Evolutionary conservation across 345 rosid genomes (phyloP), one percentile per base, ranked within the genome.

Genomic region (Cardamine resedifolia): DNA sequence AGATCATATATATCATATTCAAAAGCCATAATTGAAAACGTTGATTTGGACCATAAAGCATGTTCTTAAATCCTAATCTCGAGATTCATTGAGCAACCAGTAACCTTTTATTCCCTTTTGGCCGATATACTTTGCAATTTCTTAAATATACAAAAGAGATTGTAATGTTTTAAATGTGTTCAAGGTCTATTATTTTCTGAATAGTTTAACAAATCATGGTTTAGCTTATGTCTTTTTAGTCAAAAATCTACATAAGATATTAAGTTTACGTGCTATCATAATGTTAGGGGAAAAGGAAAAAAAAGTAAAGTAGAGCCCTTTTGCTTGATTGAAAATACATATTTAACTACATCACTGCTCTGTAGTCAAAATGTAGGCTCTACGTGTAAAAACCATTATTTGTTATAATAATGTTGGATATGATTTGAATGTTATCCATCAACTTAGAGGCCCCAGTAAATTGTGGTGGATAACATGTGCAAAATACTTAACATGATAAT

Each of bases 391-490:
- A 26, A 39, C 21, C 72, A 74, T 31, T 4, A 26, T 49, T 47
- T 58, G 52, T 50, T 21, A 28, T 36, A 47, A 57, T 57, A 73
- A 57, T 73, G 71, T 56, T 47, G 16, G 18, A 57, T 10, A 56
- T 64, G 58, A 65, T 47, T n/a, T 44, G 70, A n/a, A 72, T 72
- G 76, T 55, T 33, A 23, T 19, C 21, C 30, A 61, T 61, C 15
- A 49, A 49, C 12, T 36, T 38, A 58, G 66, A 15, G 45, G 45
- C 8, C 18, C 56, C 9, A 10, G 63, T 64, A 45, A 58, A 48
- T 66, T 51, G 33, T 47, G 58, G 58, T 34, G 77, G 77, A 41
- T 19, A 47, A 27, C 72, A 65, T 65, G 66, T 57, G 66, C 44
- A 57, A 56, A 57, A 18, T 24, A 56, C 12, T 43, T 2, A 14